Base-by-base conservation (phyloP, 306 rosid genomes). In the Cucumis hystrix region DNA sequence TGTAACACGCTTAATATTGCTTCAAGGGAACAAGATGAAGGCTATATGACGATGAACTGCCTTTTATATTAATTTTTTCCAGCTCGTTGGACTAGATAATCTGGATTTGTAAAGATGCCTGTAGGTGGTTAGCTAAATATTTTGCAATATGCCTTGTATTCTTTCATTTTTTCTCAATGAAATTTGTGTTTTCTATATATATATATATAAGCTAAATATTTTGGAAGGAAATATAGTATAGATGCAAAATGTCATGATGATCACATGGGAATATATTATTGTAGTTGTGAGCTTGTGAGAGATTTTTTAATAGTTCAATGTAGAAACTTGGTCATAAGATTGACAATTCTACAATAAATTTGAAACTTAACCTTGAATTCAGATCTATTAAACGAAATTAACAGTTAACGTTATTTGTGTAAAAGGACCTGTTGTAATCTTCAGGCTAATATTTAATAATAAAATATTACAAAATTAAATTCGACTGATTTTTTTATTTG, bases 21-120 rank as follows among this genome's bases (percentile, higher is more conserved):
- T 94, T 94, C 98, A 84, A 91, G 97, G 97, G 98, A 94, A 94
- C 97, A 95, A 91, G 96, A 33, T 33, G 37, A 33, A 33, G 37
- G 5, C 5, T 45, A 68, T 68, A 43, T 43, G 33, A 39, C 13
- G 25, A 18, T 68, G 17, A 68, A 54, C 74, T 68, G 74, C 74
- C 52, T 68, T 68, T 68, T 11, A n/a, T 68, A 40, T 43, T 18
- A 43, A 20, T 41, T 68, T 43, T 41, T 68, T 68, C 56, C n/a
- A 66, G 49, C 25, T 68, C 56, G 2, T 2, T 68, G 56, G 74
- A 68, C 11, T 68, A 41, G 1, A 20, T 43, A 41, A 11, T 68
- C 49, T 35, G 51, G 55, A 41, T 43, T 37, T 41, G 18, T 12
- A 41, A 43, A 68, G n/a, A 20, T 41, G 55, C 55, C n/a, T 21